These are phyloP conservation scores for Didymosphaeria variabile DNA, from an alignment of 2,329 filamentous ascomycete genomes.

Conservation along the genomic window DNA sequence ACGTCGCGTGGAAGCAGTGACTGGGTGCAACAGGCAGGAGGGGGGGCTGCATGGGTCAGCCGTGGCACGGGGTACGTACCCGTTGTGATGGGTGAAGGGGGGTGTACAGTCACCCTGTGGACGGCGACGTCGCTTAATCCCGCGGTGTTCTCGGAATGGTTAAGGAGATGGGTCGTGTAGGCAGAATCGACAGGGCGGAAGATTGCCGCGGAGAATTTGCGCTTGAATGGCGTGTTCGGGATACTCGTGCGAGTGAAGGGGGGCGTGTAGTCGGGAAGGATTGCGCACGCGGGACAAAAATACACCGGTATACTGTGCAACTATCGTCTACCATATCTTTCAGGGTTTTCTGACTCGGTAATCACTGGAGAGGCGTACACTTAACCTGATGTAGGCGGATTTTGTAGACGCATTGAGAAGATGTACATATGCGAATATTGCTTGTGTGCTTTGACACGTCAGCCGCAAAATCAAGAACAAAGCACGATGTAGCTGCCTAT, in stretches of 20 bases:
- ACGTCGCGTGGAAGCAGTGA: not conserved
- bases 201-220: constrained; percentile 3
- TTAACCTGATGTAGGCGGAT: not conserved
- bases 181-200: not conserved
- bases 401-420: not conserved
- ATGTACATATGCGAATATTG: not conserved
- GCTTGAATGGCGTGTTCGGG: not conserved
- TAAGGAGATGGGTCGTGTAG: not conserved
- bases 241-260: constrained; percentile 6
- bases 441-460: not conserved
- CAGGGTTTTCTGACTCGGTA: not conserved
- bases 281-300: not conserved
- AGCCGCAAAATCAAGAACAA: not conserved
- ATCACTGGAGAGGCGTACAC: not conserved
- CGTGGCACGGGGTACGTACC: constrained; percentile 1
- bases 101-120: constrained; percentile 1
- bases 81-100: not conserved
- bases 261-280: not conserved
- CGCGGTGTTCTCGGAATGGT: not conserved
- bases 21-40: not conserved
- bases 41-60: not conserved
- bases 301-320: not conserved
- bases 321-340: not conserved
- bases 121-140: not conserved
- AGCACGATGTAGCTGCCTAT: not conserved